Evolutionary conservation across 495 filamentous ascomycete species (phyloP).

Genomic region (Penicillium egyptiacum): DNA sequence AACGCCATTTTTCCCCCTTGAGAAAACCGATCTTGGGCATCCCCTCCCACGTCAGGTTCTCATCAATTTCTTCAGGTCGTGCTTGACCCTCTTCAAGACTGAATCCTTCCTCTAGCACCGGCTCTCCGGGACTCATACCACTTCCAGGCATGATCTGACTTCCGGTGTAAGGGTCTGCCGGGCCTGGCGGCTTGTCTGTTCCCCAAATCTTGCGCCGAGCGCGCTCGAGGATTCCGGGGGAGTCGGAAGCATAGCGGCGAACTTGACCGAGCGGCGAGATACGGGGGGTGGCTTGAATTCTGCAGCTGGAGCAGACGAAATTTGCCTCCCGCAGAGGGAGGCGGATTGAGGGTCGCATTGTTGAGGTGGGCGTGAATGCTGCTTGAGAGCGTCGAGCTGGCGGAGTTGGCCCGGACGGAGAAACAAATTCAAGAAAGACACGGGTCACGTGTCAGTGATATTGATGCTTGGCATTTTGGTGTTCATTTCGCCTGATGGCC

Average conservation of each 20-base stretch:
- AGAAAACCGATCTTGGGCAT: constrained; percentile 10
- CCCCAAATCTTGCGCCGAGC: constrained; percentile 57
- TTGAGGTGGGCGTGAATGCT: constrained; percentile 26
- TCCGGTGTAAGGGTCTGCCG: constrained; percentile 53
- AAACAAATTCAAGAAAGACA: constrained; percentile 26
- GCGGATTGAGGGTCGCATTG: constrained; percentile 44
- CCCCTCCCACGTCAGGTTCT: constrained; percentile 6
- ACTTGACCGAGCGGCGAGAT: constrained; percentile 41
- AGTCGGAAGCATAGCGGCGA: constrained; percentile 44
- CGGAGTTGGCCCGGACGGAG: constrained; percentile 26
- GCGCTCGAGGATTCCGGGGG: constrained; percentile 46
- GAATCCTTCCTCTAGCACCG: constrained; percentile 2
- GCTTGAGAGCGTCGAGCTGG: constrained; percentile 5
- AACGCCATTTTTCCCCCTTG: constrained; percentile 17
- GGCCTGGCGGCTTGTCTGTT: constrained; percentile 53
- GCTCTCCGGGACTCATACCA: not conserved
- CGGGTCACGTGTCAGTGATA: constrained; percentile 26
- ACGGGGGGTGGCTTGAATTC: constrained; percentile 40
- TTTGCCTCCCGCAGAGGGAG: constrained; percentile 40
- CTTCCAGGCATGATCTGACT: constrained; percentile 24
- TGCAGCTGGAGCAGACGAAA: constrained; percentile 48
- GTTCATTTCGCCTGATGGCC: not conserved
- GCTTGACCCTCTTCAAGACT: not conserved
- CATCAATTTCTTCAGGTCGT: not conserved
- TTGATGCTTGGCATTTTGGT: constrained; percentile 18